Evolutionary conservation across 176 grass and related monocot species (phyloP), one percentile per base, ranked within the genome.

Genomic region (Oryza australiensis): DNA sequence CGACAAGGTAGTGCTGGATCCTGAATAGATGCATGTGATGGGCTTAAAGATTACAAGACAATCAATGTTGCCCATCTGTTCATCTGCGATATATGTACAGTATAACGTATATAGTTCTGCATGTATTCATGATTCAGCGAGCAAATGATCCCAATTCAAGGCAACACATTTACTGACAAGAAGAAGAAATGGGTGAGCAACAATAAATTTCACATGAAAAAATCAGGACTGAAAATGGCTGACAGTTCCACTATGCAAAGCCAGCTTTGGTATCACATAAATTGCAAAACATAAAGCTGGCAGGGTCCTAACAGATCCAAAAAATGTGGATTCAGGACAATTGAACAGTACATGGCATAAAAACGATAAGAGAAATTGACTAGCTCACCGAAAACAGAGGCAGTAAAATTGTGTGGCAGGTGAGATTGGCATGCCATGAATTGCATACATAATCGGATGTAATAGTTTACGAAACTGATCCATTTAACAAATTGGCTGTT

Each of bases 71-170:
- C 77, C 26, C 71, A 9, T 63, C 43, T 70, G 78, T 86, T 55
- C 74, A 78, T 81, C 78, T 62, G 43, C 22, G 68, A 80, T 7
- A 32, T 38, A 68, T 8, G 10, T 48, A 86, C 78, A 78, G 79
- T 77, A 74, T 45, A 62, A 73, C 43, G n/a, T 38, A 73, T 73
- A 73, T 76, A 77, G 73, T 65, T 82, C 72, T 68, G 66, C 34
- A 13, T 62, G 78, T 82, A 74, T 60, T 86, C 49, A 86, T 78
- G 88, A 78, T 78, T 82, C 73, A 82, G 49, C 73, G 74, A 82
- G 38, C 67, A 82, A 77, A 86, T 41, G 26, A 55, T 73, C 79
- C 42, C 82, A 89, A 73, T 82, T 90, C 82, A 90, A 82, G 74
- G 48, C 63, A 24, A 43, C 45, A 27, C 43, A 64, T 45, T 66